Evolutionary conservation across 139 green algal species (phyloP).

Genomic region (Chlamydomonas sphaeroides): DNA sequence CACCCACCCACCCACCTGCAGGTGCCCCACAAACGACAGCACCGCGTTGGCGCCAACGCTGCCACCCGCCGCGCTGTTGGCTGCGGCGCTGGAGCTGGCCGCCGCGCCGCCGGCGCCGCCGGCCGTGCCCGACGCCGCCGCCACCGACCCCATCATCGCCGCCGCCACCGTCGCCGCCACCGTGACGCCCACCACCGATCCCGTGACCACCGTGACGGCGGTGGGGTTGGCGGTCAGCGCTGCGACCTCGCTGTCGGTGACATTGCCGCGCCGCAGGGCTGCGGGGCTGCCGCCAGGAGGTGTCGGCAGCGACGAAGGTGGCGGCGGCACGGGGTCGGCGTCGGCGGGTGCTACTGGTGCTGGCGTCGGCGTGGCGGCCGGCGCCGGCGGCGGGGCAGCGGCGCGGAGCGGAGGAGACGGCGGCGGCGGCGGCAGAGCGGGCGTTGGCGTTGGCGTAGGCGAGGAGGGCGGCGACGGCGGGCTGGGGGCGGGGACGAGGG

Average conservation of each 20-base stretch:
- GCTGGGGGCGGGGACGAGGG: not conserved
- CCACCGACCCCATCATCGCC: not conserved
- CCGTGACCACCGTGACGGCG: not conserved
- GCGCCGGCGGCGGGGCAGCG: not conserved
- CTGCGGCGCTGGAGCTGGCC: not conserved
- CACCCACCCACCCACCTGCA: constrained; percentile 14
- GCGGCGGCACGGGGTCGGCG: not conserved
- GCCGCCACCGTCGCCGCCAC: not conserved
- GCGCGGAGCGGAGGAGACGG: not conserved
- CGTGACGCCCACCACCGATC: not conserved
- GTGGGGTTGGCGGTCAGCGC: not conserved
- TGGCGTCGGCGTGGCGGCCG: not conserved
- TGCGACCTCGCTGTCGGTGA: too few relatives aligned
- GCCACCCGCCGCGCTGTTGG: not conserved
- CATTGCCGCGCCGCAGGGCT: not conserved
- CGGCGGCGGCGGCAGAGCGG: not conserved
- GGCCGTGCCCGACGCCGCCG: not conserved
- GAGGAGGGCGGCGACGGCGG: not conserved
- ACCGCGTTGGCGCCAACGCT: not conserved
- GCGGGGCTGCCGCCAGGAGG: not conserved
- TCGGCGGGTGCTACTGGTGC: not conserved
- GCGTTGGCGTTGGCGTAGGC: not conserved
- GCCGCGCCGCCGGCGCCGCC: not conserved
- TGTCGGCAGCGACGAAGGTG: not conserved
- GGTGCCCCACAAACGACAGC: constrained; percentile 5